Evolutionary conservation across 1,139 yeast species (phyloP).

Genomic region (Ogataea hybrid): DNA sequence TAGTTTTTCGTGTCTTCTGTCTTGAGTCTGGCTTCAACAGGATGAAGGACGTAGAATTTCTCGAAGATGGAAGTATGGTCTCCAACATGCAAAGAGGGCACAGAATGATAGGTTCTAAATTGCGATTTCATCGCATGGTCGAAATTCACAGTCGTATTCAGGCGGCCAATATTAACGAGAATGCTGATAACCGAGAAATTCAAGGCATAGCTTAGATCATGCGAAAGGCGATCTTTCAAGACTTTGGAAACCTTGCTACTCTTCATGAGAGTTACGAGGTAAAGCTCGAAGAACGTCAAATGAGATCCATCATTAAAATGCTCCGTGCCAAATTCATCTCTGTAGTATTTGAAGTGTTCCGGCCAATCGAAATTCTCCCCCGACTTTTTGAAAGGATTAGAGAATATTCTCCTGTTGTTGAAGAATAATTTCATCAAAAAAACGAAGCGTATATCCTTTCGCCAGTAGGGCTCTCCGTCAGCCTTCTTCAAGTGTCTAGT

Average conservation of each 20-base stretch:
- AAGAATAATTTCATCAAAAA: conserved; percentile 65
- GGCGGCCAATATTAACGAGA: conserved; percentile 86
- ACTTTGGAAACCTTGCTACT: conserved; percentile 83
- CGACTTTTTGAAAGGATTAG: conserved; percentile 45
- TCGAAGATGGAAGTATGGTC: conserved; percentile 39
- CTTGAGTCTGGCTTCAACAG: conserved; percentile 14
- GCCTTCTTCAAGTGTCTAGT: conserved; percentile 76
- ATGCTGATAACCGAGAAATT: conserved; percentile 47
- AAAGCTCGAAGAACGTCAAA: conserved; percentile 81
- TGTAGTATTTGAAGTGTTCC: conserved; percentile 26
- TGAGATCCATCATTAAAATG: conserved; percentile 37
- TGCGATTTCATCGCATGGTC: conserved; percentile 97
- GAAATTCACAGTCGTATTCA: conserved; percentile 93
- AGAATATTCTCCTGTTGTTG: conserved; percentile 65
- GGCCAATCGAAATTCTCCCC: conserved; percentile 36
- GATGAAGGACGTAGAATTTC: conserved; percentile 24
- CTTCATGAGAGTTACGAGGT: conserved; percentile 77
- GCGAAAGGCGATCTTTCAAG: conserved; percentile 76
- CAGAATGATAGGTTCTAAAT: conserved; percentile 86
- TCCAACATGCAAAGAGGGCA: conserved; percentile 81
- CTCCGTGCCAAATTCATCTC: conserved; percentile 23
- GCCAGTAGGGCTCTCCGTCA: conserved; percentile 92
- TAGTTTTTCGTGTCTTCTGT: conserved; percentile 25
- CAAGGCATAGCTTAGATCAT: conserved; percentile 37
- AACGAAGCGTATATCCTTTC: conserved; percentile 84